phyloP scores from a whole-genome alignment of 2,329 filamentous ascomycete species.

The Ophiostoma piceae region DNA sequence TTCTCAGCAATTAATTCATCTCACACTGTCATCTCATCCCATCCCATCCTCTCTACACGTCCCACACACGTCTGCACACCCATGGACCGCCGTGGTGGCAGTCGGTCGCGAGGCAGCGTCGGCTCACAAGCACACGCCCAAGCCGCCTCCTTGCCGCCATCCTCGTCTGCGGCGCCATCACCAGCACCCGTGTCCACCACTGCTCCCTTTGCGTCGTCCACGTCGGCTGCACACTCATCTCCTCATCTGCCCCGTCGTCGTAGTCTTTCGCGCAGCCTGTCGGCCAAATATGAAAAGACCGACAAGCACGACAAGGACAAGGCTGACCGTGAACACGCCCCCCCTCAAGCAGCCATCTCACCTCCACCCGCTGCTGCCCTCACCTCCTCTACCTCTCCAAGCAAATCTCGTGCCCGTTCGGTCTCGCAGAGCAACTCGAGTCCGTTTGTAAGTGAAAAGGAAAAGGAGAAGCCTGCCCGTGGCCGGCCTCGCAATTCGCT shows the following conservation, averaged over 20 bases:
- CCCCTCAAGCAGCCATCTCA: background rate
- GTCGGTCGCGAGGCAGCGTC: constrained; percentile 27
- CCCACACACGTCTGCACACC: background rate
- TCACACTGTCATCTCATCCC: background rate
- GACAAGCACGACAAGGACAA: constrained; percentile 7
- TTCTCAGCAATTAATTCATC: background rate
- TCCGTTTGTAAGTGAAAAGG: background rate
- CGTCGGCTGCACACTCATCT: constrained; percentile 31
- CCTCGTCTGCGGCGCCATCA: constrained; percentile 7
- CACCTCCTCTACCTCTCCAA: background rate
- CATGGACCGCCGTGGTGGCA: constrained; percentile 28
- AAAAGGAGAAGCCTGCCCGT: constrained; percentile 11
- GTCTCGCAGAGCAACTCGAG: background rate
- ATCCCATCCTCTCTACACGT: background rate
- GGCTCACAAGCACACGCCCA: constrained; percentile 13
- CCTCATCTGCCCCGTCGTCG: background rate
- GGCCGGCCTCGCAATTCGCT: constrained; percentile 22
- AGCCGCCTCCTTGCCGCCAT: constrained; percentile 7
- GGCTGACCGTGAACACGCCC: constrained; percentile 13
- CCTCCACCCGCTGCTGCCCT: background rate
- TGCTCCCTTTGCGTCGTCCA: background rate
- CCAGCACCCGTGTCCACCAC: background rate
- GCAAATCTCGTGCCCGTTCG: background rate
- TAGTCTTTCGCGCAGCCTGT: background rate
- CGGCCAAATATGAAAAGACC: constrained; percentile 4